phyloP scores from a whole-genome alignment of 2,329 filamentous ascomycete genomes.

The Trichoderma simmonsii region DNA sequence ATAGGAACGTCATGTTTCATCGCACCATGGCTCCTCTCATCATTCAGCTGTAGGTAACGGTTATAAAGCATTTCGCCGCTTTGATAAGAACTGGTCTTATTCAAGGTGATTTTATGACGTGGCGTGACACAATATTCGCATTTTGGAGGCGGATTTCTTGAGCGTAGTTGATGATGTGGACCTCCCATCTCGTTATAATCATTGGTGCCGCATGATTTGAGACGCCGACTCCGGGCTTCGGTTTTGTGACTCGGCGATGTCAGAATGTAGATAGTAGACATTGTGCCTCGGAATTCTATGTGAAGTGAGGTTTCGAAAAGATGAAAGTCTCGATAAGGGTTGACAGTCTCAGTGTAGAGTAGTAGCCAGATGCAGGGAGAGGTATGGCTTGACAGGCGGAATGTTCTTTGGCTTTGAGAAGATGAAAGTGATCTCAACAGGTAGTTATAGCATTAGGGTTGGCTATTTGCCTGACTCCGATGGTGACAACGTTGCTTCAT shows the following conservation, averaged over 20 bases:
- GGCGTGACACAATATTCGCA: conserved; percentile 27
- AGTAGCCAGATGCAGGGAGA: background rate
- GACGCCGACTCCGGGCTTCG: conserved; percentile 26
- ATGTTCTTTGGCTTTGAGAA: background rate
- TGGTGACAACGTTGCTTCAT: background rate
- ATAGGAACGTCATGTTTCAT: background rate
- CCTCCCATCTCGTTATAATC: conserved; percentile 19
- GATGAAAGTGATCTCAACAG: background rate
- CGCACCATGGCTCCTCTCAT: background rate
- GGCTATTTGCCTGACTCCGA: background rate
- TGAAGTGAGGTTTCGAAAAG: background rate
- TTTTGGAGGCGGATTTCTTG: conserved; percentile 21
- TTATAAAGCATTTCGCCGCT: conserved; percentile 16
- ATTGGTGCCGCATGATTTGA: conserved; percentile 24
- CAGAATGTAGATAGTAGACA: conserved; percentile 30
- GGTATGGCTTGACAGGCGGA: background rate
- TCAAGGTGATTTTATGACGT: conserved; percentile 21
- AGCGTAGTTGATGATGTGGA: conserved; percentile 21
- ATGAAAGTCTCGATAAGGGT: background rate
- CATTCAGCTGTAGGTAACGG: background rate
- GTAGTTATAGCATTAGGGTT: background rate
- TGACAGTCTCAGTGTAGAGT: background rate
- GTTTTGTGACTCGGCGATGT: conserved; percentile 29
- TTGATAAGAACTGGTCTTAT: conserved; percentile 21
- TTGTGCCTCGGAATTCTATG: conserved; percentile 1